Evolutionary conservation across 2,329 filamentous ascomycete genomes (phyloP).

Genomic region (Colletotrichum tofieldiae): DNA sequence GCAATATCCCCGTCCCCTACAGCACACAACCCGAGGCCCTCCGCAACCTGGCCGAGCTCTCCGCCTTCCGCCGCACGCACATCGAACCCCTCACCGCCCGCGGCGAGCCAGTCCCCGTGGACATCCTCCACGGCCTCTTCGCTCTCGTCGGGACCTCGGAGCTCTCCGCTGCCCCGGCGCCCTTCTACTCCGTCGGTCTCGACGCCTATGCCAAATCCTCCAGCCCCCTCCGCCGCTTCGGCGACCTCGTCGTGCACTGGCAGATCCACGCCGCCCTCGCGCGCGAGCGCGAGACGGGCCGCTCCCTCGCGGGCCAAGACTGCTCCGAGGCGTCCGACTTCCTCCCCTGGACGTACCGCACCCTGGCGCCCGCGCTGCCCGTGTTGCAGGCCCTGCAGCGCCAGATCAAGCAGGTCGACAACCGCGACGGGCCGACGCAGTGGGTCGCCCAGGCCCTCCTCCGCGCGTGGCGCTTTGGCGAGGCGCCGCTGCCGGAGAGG

Average conservation of each 20-base stretch:
- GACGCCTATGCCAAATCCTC: slow-evolving; percentile 76
- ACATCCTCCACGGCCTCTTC: slow-evolving; percentile 51
- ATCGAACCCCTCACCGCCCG: slow-evolving; percentile 56
- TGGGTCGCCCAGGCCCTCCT: slow-evolving; percentile 74
- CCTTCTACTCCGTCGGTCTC: slow-evolving; percentile 71
- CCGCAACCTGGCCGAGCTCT: slow-evolving; percentile 55
- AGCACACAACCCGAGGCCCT: slow-evolving; percentile 63
- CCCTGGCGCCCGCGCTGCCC: slow-evolving; percentile 63
- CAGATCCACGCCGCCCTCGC: slow-evolving; percentile 74
- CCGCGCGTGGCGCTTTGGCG: slow-evolving; percentile 71
- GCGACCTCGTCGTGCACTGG: slow-evolving; percentile 76
- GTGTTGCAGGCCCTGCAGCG: slow-evolving; percentile 68
- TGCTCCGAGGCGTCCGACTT: slow-evolving; percentile 50
- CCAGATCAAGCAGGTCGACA: slow-evolving; percentile 62
- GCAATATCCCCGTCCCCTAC: slow-evolving; percentile 73
- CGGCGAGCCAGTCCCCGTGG: slow-evolving; percentile 49
- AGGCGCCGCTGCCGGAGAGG: slow-evolving; percentile 62
- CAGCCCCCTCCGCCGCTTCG: slow-evolving; percentile 76
- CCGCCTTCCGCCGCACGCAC: slow-evolving; percentile 55
- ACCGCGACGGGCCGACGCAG: slow-evolving; percentile 61
- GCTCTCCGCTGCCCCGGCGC: slow-evolving; percentile 67
- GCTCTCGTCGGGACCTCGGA: slow-evolving; percentile 66
- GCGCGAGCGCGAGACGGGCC: slow-evolving; percentile 56
- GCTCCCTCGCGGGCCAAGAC: slow-evolving; percentile 45
- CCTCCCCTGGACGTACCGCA: slow-evolving; percentile 62